A percentile compares a stretch with the other conserved stretches of the same genome.
These are phyloP conservation scores for Paralagenidium karlingii DNA, from an alignment of 352 stramenopile species.

Conservation along the genomic window DNA sequence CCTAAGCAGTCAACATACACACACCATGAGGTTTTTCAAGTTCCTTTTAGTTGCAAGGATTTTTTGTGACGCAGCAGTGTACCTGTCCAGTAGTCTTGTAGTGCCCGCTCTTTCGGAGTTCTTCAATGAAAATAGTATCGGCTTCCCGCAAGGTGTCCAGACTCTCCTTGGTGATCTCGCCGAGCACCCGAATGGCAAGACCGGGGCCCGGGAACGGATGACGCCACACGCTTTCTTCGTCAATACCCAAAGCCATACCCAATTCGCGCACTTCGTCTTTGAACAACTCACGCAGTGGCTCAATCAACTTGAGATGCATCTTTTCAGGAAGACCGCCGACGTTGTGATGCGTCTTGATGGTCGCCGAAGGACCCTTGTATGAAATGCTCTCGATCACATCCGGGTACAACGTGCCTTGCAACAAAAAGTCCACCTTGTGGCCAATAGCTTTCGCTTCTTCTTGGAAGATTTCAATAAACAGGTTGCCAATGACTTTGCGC, in stretches of 20 bases:
- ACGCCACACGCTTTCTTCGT: constrained; percentile 95
- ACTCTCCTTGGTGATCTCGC: constrained; percentile 90
- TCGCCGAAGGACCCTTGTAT: constrained; percentile 96
- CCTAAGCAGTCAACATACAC: constrained; percentile 7
- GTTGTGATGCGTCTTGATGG: constrained; percentile 99
- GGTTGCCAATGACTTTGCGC: constrained; percentile 97
- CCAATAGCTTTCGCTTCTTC: constrained; percentile 75
- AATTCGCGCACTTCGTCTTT: constrained; percentile 98
- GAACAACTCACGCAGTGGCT: constrained; percentile 97
- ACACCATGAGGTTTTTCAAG: background rate
- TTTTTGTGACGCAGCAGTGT: background rate
- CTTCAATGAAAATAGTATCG: constrained; percentile 97
- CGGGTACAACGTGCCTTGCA: constrained; percentile 98
- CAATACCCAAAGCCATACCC: constrained; percentile 95
- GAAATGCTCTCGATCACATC: constrained; percentile 99
- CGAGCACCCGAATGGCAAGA: constrained; percentile 97
- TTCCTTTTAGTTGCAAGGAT: too few species aligned
- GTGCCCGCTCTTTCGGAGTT: constrained; percentile 91
- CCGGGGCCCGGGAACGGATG: constrained; percentile 99
- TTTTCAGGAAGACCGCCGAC: constrained; percentile 94
- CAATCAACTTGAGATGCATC: constrained; percentile 99
- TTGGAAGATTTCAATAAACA: constrained; percentile 99
- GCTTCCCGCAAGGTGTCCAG: constrained; percentile 95
- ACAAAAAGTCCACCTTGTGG: constrained; percentile 86
- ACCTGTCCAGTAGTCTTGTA: constrained; percentile 97